phyloP scores from a whole-genome alignment of 129 eudicot genomes.

The Pittosporum tobira region DNA sequence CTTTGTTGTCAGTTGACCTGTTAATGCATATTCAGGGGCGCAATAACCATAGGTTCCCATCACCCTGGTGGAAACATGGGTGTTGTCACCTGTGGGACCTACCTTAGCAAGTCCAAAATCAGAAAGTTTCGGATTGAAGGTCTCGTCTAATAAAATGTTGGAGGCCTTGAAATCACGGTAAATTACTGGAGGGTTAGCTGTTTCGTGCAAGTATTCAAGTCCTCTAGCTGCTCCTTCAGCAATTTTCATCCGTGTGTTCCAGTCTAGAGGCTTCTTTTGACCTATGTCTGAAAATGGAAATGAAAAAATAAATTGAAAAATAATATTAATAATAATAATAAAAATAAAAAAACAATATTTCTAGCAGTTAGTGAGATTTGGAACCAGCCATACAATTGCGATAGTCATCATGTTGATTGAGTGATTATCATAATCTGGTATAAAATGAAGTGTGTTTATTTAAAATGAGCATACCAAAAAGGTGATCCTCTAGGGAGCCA shows the following conservation, averaged over 20 bases:
- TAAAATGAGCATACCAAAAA: slow-evolving; percentile 49
- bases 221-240: slow-evolving; percentile 87
- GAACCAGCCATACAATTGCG: background rate
- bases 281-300: slow-evolving; percentile 14
- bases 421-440: too few species aligned
- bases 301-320: too few species aligned
- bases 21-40: slow-evolving; percentile 88
- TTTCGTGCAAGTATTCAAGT: slow-evolving; percentile 76
- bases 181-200: slow-evolving; percentile 72
- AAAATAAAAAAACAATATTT: background rate
- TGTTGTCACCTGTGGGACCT: slow-evolving; percentile 61
- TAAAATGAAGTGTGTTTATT: background rate
- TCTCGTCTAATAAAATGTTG: slow-evolving; percentile 65
- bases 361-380: background rate
- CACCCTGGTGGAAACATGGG: slow-evolving; percentile 66
- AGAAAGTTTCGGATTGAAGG: slow-evolving; percentile 73
- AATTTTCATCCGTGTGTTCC: slow-evolving; percentile 78
- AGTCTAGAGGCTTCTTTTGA: slow-evolving; percentile 52
- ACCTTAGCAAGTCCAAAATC: slow-evolving; percentile 89
- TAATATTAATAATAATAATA: too few species aligned
- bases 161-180: slow-evolving; percentile 90
- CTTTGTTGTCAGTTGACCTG: slow-evolving; percentile 69
- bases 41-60: slow-evolving; percentile 98
- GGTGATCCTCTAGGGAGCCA: slow-evolving; percentile 88
- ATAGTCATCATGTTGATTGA: too few species aligned